Evolutionary conservation across 768 basidiomycete species (phyloP).

Genomic region (Rhodosporidiobolus odoratus): DNA sequence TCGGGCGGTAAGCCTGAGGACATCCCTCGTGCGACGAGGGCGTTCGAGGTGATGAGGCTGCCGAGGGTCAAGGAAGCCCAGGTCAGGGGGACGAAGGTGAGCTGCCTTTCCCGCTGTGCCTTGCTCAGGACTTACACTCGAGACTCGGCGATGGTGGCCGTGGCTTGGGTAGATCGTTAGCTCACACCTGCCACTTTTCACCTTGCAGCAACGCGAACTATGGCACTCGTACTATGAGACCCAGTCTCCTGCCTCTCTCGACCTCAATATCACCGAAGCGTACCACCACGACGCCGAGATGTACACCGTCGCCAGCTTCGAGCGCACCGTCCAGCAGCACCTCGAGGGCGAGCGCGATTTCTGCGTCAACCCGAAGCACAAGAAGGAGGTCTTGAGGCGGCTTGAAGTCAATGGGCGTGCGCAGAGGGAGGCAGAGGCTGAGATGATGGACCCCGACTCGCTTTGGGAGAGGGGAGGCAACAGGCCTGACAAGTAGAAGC

Average conservation of each 20-base stretch:
- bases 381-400: background rate
- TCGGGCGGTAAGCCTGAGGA: background rate
- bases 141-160: too few species aligned
- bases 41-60: background rate
- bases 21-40: background rate
- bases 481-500: background rate
- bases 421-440: constrained; percentile 1
- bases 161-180: too few species aligned
- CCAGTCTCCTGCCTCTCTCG: background rate
- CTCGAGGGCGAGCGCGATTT: constrained; percentile 1
- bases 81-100: background rate
- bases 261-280: background rate
- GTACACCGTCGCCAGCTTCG: background rate
- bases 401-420: background rate
- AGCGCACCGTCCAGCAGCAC: background rate
- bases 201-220: background rate
- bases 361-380: background rate
- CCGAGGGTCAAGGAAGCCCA: background rate
- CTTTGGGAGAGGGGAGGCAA: background rate
- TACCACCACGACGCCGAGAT: constrained; percentile 10
- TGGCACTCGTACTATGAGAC: constrained; percentile 4
- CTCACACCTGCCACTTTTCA: background rate
- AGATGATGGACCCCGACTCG: background rate
- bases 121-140: too few species aligned
- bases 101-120: background rate